These are phyloP conservation scores for Eragrostis nindensis DNA, from an alignment of 176 grass and related monocot species.

Conservation along the genomic window DNA sequence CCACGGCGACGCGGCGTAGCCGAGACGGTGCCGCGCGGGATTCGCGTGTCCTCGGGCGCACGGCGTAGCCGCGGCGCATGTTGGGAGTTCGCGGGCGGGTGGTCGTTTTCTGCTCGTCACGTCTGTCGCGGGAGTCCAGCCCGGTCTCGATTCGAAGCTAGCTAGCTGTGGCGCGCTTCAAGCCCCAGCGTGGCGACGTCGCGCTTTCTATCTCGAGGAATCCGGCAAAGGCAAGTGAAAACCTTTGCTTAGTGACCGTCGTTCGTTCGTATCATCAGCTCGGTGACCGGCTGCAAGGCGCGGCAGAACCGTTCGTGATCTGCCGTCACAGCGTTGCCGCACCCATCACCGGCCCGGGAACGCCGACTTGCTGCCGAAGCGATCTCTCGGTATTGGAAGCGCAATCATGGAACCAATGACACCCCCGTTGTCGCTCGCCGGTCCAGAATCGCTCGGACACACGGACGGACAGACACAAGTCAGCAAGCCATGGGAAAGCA, in stretches of 20 bases:
- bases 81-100: not conserved
- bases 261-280: no score
- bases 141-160: not conserved
- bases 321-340: not conserved
- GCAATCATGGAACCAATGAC: not conserved
- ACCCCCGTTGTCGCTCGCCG: no score
- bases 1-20: not conserved
- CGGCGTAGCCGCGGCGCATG: not conserved
- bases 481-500: not conserved
- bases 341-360: not conserved
- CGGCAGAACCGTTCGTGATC: not conserved
- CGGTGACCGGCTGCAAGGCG: not conserved
- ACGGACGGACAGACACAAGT: not conserved
- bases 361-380: not conserved
- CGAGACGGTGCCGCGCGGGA: not conserved
- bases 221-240: not conserved
- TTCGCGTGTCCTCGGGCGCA: constrained; percentile 17
- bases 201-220: not conserved
- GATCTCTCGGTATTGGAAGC: not conserved
- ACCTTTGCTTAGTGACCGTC: not conserved
- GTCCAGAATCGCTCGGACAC: no score
- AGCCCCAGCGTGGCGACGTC: no score
- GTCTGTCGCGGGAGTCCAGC: not conserved
- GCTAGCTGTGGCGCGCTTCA: not conserved
- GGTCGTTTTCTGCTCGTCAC: not conserved